A percentile compares a stretch with the other conserved stretches of the same genome.
These are phyloP conservation scores for Aspergillus ustus DNA, from an alignment of 2,329 filamentous ascomycete species.

Conservation along the genomic window DNA sequence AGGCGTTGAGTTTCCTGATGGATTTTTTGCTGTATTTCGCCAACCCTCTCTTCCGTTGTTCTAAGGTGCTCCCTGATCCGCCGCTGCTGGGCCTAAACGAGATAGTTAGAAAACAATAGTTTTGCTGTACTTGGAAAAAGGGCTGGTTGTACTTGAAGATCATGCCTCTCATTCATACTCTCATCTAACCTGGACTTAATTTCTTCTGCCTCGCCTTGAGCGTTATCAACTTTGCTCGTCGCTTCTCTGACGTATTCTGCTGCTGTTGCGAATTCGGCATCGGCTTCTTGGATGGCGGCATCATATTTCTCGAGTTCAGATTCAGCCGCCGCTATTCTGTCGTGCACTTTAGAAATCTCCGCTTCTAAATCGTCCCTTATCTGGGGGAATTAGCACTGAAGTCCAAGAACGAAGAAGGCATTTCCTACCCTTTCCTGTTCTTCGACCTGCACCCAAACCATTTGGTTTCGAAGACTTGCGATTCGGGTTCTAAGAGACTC, in stretches of 20 bases:
- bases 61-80: conserved; percentile 65
- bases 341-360: conserved; percentile 43
- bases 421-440: conserved; percentile 66
- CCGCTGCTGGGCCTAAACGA: conserved; percentile 67
- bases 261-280: conserved; percentile 45
- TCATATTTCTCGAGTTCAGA: conserved; percentile 51
- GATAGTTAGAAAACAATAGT: conserved; percentile 16
- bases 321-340: conserved; percentile 55
- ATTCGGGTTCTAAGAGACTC: conserved; percentile 66
- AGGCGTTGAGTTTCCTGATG: conserved; percentile 59
- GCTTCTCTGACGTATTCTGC: conserved; percentile 50
- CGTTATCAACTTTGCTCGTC: conserved; percentile 47
- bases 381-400: conserved; percentile 26
- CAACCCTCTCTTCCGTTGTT: conserved; percentile 51
- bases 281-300: conserved; percentile 50
- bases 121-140: neutral
- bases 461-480: conserved; percentile 65
- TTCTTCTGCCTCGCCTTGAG: conserved; percentile 54
- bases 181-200: conserved; percentile 58
- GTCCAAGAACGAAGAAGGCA: neutral
- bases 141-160: conserved; percentile 51
- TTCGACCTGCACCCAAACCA: conserved; percentile 86
- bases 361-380: conserved; percentile 41
- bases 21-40: conserved; percentile 52
- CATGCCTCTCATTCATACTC: conserved; percentile 58